These are phyloP conservation scores for Pulveroboletus ravenelii DNA, from an alignment of 768 basidiomycete species.

Conservation along the genomic window DNA sequence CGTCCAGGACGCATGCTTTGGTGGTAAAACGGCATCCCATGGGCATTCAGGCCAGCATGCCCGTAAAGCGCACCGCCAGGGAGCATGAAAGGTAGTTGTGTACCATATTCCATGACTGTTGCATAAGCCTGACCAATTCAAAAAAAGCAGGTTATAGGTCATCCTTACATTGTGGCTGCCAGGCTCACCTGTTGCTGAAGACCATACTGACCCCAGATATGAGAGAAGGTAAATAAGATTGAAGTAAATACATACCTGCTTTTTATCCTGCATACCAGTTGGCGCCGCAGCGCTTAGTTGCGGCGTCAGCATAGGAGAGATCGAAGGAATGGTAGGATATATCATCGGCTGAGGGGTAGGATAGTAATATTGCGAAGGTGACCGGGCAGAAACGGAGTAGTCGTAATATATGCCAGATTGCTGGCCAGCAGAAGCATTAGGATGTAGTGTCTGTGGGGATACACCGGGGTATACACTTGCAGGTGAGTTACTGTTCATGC, in stretches of 20 bases:
- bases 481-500: constrained; percentile 40
- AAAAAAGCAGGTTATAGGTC: not conserved
- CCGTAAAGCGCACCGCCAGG: constrained; percentile 44
- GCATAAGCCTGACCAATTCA: constrained; percentile 35
- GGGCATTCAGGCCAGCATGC: constrained; percentile 31
- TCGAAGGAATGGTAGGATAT: constrained; percentile 48
- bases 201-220: constrained; percentile 33
- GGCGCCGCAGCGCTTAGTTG: constrained; percentile 41
- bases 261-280: constrained; percentile 47
- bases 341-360: constrained; percentile 54
- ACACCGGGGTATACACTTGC: constrained; percentile 48
- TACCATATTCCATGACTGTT: constrained; percentile 44
- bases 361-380: constrained; percentile 59
- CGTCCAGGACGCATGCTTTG: constrained; percentile 42
- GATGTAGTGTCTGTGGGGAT: constrained; percentile 39
- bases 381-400: constrained; percentile 44
- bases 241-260: constrained; percentile 43
- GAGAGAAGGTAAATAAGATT: constrained; percentile 7
- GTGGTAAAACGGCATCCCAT: constrained; percentile 34
- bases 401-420: constrained; percentile 59
- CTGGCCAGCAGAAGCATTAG: constrained; percentile 38
- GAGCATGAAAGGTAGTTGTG: constrained; percentile 43
- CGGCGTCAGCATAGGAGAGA: constrained; percentile 51
- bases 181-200: constrained; percentile 43
- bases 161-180: constrained; percentile 4